Base-by-base conservation (phyloP, 2,329 filamentous ascomycete species). In the Xylaria polymorpha region DNA sequence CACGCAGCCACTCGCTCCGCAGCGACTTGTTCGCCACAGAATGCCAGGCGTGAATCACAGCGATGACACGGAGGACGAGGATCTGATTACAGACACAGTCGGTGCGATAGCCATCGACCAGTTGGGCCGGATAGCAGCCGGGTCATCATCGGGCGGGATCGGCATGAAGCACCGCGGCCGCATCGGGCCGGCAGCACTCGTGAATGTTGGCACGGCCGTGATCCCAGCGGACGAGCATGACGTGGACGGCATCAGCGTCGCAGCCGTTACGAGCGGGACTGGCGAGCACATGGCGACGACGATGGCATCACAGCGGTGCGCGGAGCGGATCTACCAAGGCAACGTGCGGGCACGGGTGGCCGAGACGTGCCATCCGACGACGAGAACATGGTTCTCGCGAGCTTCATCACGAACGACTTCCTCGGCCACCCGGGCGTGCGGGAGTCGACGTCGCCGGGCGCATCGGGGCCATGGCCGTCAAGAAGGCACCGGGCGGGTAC, bases 201-300 rank as follows among this genome's bases (percentile, higher is more conserved):
- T 98, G 15, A 95, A 96, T 8, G 89, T 98, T 62, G 96, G 96
- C 65, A 95, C 94, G 22, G 92, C 93, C 43, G 91, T 99, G 35
- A 88, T 98, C n/a, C 95, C 95, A 1, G 84, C 85, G 32, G 89
- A 94, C 70, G 83, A 87, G 1, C 85, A 88, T 37, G 94, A 98
- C 76, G 83, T 87, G 7, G 89, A 93, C 2, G 83, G 85, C 55
- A 86, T 89, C 8, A 89, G 87, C 55, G 93, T 97, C 35, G 95
- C 94, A 37, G 90, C 91, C 32, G 94, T 98, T 25, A 97, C 94
- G 46, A 97, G 94, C 78, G 96, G 96, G 35, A 99, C 96, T 2
- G 96, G 96, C 57, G 96, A 99, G 81, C 96, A 99, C 79, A 99
- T 99, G 92, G 93, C 94, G 43, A 98, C 95, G 0, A 97, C 94